These are phyloP conservation scores for Westerdykella ornata DNA, from an alignment of 2,329 filamentous ascomycete species.

Conservation along the genomic window DNA sequence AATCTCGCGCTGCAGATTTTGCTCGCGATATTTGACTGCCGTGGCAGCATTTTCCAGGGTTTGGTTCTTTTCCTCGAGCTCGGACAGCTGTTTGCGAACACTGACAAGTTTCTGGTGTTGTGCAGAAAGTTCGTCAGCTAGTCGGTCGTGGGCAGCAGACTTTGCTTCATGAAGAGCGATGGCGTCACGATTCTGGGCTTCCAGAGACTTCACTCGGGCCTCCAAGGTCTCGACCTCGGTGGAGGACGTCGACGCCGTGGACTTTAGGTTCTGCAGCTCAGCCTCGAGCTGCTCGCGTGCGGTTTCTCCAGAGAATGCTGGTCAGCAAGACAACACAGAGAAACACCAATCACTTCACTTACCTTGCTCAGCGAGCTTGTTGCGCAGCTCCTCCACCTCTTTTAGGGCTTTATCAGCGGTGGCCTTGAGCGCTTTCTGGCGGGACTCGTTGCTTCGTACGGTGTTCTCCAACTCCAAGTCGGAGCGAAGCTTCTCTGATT, in stretches of 20 bases:
- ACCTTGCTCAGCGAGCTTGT: slow-evolving; percentile 80
- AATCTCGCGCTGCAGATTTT: slow-evolving; percentile 82
- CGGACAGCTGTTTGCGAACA: slow-evolving; percentile 72
- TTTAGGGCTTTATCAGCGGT: slow-evolving; percentile 77
- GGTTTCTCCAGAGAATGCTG: slow-evolving; percentile 54
- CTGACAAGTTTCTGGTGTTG: slow-evolving; percentile 85
- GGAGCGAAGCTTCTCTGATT: slow-evolving; percentile 77
- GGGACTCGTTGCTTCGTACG: slow-evolving; percentile 74
- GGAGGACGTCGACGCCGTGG: slow-evolving; percentile 64
- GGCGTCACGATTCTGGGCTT: slow-evolving; percentile 87
- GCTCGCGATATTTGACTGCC: slow-evolving; percentile 82
- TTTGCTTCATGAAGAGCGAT: slow-evolving; percentile 85
- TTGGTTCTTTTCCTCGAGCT: slow-evolving; percentile 77
- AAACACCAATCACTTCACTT: slow-evolving; percentile 22
- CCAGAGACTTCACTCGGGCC: slow-evolving; percentile 76
- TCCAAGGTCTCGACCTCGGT: slow-evolving; percentile 70
- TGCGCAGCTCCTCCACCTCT: slow-evolving; percentile 73
- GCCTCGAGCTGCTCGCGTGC: slow-evolving; percentile 68
- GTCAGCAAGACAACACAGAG: slow-evolving; percentile 9
- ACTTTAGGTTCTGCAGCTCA: slow-evolving; percentile 71
- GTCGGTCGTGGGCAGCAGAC: slow-evolving; percentile 73
- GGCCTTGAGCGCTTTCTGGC: slow-evolving; percentile 72
- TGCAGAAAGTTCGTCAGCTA: slow-evolving; percentile 77
- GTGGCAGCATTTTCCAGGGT: slow-evolving; percentile 71
- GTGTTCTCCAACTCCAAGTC: slow-evolving; percentile 93